These are phyloP conservation scores for Rhynchospora tenuis DNA, from an alignment of 176 grass and related monocot species.

Conservation along the genomic window DNA sequence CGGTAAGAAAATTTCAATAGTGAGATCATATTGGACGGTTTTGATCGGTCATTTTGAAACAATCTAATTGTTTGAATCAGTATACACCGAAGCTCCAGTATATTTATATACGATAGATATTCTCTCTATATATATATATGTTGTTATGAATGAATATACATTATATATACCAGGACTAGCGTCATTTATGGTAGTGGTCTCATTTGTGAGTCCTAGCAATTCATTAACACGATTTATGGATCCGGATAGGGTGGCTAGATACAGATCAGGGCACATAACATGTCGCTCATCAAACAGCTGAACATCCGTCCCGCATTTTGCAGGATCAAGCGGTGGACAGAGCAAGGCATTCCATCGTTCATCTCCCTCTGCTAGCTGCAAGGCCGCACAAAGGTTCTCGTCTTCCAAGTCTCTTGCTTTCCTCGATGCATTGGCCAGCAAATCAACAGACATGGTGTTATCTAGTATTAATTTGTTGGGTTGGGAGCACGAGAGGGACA, in stretches of 20 bases:
- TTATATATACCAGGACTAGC: not conserved
- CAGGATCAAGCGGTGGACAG: not conserved
- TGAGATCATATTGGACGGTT: too few relatives aligned
- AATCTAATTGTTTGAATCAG: too few relatives aligned
- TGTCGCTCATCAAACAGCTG: not conserved
- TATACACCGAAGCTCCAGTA: too few relatives aligned
- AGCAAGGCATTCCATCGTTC: not conserved
- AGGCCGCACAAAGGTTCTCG: not conserved
- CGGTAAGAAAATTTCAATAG: too few relatives aligned
- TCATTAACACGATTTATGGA: not conserved
- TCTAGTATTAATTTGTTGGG: too few relatives aligned
- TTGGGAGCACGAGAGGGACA: too few relatives aligned
- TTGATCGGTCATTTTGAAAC: too few relatives aligned
- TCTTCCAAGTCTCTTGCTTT: not conserved
- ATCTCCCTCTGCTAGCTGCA: not conserved
- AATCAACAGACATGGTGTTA: not conserved
- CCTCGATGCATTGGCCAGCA: not conserved
- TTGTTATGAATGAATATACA: too few relatives aligned
- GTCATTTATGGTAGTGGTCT: not conserved
- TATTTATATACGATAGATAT: too few relatives aligned
- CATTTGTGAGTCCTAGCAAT: not conserved
- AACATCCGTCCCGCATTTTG: not conserved
- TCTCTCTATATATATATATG: too few relatives aligned
- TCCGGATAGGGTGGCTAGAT: not conserved
- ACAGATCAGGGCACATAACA: not conserved